Percentiles rank a stretch among this genome's conserved stretches.
Conservation (phyloP, 176 grass and related monocot species). For the Phragmites australis region DNA sequence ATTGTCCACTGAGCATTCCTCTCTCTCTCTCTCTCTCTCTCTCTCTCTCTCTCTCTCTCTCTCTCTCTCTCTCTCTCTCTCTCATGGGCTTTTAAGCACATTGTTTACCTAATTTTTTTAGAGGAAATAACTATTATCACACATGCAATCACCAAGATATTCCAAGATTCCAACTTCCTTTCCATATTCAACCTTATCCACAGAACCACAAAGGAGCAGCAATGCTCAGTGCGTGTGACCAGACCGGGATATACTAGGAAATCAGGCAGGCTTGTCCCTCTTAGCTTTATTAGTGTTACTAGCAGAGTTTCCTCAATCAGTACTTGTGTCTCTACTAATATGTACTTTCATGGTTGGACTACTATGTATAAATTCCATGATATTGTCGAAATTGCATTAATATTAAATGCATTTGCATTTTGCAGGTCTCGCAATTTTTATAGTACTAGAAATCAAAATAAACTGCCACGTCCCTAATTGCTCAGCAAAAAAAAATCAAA, state of each 20-base stretch:
- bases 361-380: too few species aligned
- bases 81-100: background rate
- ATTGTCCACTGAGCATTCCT: conserved; percentile 23
- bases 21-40: background rate
- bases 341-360: too few species aligned
- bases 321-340: too few species aligned
- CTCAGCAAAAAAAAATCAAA: too few species aligned
- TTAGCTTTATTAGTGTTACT: too few species aligned
- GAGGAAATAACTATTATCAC: conserved; percentile 24
- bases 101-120: conserved; percentile 23
- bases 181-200: conserved; percentile 18
- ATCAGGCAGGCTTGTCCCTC: too few species aligned
- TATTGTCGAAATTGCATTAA: too few species aligned
- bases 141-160: conserved; percentile 50
- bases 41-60: background rate
- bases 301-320: too few species aligned
- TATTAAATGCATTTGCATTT: too few species aligned
- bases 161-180: conserved; percentile 37
- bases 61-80: background rate
- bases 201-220: conserved; percentile 4
- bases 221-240: background rate
- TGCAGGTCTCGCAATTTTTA: too few species aligned
- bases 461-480: too few species aligned
- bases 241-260: background rate
- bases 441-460: too few species aligned